Conservation (phyloP, 805 yeast genomes). For the Starmerella floricola region DNA sequence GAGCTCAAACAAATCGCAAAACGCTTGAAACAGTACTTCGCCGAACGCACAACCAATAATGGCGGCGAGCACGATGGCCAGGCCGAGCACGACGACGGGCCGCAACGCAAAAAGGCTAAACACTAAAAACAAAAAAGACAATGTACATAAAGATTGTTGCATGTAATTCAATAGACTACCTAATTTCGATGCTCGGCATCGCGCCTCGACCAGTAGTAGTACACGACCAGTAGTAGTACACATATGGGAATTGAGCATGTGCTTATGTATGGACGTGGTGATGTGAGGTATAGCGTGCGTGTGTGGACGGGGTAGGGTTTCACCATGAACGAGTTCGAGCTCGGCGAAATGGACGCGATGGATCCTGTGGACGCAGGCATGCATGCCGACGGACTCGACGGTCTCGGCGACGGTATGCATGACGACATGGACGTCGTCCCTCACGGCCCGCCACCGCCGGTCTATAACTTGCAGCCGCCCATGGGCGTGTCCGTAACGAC, state of each 20-base stretch:
- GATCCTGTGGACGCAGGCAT: background rate
- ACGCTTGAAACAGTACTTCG: constrained; percentile 25
- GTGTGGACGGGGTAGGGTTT: background rate
- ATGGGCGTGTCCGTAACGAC: constrained; percentile 28
- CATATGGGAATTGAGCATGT: background rate
- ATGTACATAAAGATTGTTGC: background rate
- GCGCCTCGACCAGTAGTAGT: too few species aligned
- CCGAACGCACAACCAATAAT: too few species aligned
- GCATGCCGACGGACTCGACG: background rate
- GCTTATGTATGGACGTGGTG: background rate
- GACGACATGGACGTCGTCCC: constrained; percentile 2
- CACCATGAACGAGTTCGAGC: constrained; percentile 6
- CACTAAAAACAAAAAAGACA: background rate
- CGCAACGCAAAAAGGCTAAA: constrained; percentile 6
- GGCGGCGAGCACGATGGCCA: background rate
- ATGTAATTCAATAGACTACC: too few species aligned
- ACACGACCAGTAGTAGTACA: too few species aligned
- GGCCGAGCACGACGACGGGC: constrained; percentile 6
- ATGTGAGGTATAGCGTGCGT: background rate
- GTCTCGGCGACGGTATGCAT: background rate
- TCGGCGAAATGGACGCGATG: constrained; percentile 1
- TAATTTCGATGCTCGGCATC: too few species aligned
- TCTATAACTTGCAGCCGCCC: constrained; percentile 24
- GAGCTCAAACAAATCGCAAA: constrained; percentile 28
- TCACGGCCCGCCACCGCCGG: constrained; percentile 13